phyloP scores from a whole-genome alignment of 331 rosid species.

The Prunus yedoensis region DNA sequence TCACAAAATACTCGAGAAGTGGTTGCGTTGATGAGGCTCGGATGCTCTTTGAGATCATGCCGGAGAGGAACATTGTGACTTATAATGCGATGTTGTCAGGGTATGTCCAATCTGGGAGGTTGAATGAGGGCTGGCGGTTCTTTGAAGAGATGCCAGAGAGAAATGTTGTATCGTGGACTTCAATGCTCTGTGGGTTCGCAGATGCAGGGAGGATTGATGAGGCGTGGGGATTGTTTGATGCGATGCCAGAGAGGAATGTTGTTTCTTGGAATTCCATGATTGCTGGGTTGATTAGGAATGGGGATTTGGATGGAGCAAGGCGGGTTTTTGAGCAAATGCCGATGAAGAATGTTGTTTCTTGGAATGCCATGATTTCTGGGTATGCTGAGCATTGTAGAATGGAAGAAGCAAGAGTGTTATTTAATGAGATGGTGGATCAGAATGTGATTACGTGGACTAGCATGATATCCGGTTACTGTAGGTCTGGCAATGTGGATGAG shows the following conservation, averaged over 20 bases:
- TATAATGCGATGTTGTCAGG: conserved; percentile 57
- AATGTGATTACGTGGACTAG: conserved; percentile 42
- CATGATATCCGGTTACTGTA: conserved; percentile 38
- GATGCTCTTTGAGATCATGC: conserved; percentile 50
- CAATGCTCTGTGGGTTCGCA: conserved; percentile 43
- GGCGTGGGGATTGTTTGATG: conserved; percentile 50
- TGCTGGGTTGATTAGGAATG: conserved; percentile 31
- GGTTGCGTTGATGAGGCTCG: conserved; percentile 53
- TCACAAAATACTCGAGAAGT: conserved; percentile 35
- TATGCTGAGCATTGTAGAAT: conserved; percentile 28
- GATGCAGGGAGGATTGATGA: conserved; percentile 46
- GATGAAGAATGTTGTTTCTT: conserved; percentile 28
- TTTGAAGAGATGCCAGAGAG: conserved; percentile 52
- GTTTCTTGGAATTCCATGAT: conserved; percentile 50
- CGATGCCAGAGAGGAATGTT: conserved; percentile 65
- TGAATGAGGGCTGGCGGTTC: conserved; percentile 40
- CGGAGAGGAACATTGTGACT: conserved; percentile 52
- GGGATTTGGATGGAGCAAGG: conserved; percentile 38
- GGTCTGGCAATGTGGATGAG: conserved; percentile 35
- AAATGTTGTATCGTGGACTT: conserved; percentile 75
- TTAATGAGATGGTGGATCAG: conserved; percentile 27
- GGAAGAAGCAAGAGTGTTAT: conserved; percentile 34
- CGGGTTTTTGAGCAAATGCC: conserved; percentile 25
- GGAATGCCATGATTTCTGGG: conserved; percentile 36
- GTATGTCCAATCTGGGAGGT: conserved; percentile 47